These are phyloP conservation scores for Metschnikowia bowlesiae DNA, from an alignment of 805 yeast species.

Conservation along the genomic window DNA sequence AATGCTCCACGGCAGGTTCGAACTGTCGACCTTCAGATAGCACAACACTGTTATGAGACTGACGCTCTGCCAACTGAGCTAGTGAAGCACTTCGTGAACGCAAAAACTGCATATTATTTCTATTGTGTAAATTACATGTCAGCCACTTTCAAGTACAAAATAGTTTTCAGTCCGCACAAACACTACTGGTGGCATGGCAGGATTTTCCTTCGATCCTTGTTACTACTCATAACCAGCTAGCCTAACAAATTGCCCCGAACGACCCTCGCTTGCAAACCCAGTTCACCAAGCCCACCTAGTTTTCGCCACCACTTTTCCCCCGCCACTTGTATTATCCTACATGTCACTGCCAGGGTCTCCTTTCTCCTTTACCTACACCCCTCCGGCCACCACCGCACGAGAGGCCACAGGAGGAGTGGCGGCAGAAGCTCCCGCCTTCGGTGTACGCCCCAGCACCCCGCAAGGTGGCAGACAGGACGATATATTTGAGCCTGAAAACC, in stretches of 20 bases:
- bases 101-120: no score
- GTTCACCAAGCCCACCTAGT: no score
- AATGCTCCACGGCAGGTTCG: conserved; percentile 45
- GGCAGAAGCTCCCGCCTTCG: no score
- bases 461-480: neutral
- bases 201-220: no score
- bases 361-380: conserved; percentile 1
- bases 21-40: conserved; percentile 45
- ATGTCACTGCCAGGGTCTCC: neutral
- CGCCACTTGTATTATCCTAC: neutral
- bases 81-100: conserved; percentile 13
- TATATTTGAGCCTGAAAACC: neutral
- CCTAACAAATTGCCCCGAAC: no score
- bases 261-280: no score
- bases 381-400: neutral
- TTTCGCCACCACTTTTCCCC: neutral
- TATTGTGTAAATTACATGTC: no score
- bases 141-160: no score
- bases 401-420: no score
- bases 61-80: conserved; percentile 21
- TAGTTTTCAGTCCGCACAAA: no score
- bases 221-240: no score
- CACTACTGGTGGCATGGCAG: no score
- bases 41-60: conserved; percentile 21
- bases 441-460: neutral